These are phyloP conservation scores for Eutrema salsugineum DNA, from an alignment of 441 rosid species.

Conservation along the genomic window DNA sequence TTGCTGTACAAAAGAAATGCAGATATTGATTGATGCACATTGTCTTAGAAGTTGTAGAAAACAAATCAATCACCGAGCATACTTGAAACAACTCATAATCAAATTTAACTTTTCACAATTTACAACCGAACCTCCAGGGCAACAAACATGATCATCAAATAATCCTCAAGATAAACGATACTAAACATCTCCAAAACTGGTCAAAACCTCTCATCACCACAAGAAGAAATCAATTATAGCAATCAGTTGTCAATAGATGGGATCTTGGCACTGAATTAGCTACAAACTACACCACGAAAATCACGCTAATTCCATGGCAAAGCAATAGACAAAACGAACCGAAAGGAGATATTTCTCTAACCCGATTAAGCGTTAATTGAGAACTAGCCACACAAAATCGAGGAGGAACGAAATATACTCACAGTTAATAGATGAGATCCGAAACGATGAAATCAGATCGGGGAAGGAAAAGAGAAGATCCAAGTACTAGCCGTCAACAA, in stretches of 20 bases:
- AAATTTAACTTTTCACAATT: not conserved
- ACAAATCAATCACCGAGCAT: not conserved
- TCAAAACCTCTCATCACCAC: not conserved
- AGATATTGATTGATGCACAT: not conserved
- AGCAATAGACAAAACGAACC: not conserved
- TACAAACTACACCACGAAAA: not conserved
- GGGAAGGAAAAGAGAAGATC: not conserved
- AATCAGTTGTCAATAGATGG: no score
- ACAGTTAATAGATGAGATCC: not conserved
- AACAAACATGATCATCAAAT: not conserved
- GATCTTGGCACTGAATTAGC: not conserved
- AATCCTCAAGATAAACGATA: not conserved
- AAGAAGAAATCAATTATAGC: not conserved
- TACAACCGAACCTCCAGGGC: not conserved
- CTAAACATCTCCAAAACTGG: not conserved
- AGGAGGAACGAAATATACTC: not conserved
- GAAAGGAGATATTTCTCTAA: not conserved
- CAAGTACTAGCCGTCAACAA: not conserved
- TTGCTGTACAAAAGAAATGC: not conserved
- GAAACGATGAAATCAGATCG: not conserved
- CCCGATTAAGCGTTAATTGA: not conserved
- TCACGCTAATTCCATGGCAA: not conserved
- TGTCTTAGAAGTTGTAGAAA: not conserved
- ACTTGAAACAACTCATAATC: not conserved
- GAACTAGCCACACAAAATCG: not conserved